Evolutionary conservation across 2,329 filamentous ascomycete species (phyloP), one percentile per base, ranked within the genome.

Genomic region (Mariannaea elegans): DNA sequence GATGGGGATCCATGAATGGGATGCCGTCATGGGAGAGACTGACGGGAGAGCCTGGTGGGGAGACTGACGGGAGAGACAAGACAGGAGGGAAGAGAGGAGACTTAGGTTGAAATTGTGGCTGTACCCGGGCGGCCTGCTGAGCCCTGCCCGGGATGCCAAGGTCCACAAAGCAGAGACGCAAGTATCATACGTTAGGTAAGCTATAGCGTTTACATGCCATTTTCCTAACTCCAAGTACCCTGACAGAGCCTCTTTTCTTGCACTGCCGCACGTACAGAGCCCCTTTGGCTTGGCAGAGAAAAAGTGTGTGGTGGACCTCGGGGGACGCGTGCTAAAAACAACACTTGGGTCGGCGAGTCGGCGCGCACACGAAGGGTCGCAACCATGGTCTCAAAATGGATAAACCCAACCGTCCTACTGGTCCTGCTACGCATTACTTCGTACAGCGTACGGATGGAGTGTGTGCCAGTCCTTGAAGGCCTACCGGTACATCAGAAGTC

Each of bases 231-330:
- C 27, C 6, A 9, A 1, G 16, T 21, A 59, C 56, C 24, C 16
- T 38, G 24, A 23, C 50, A 49, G 50, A 54, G 56, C 50, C 50
- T 49, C 56, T 44, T 19, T 27, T 36, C 19, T n/a, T 50, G 56
- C 50, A 59, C 56, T 50, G 56, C 56, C 56, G 50, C 56, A 54
- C 38, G 36, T 29, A 39, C 50, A 55, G 45, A 34, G 44, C 45
- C 29, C 23, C 41, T 34, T 44, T 32, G 29, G 24, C 8, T 41
- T 27, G 27, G 3, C 7, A 9, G 5, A 9, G 24, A 9, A 27
- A 27, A 6, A 9, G 24, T 27, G 24, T 27, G 24, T 27, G 51
- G 47, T 51, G 55, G 55, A 41, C 48, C 24, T 46, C 41, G 47
- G 46, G 39, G 12, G 4, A 19, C n/a, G 29, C 36, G 44, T 58